These are phyloP conservation scores for Dipodascopsis tothii DNA, from an alignment of 805 yeast species.

Conservation along the genomic window DNA sequence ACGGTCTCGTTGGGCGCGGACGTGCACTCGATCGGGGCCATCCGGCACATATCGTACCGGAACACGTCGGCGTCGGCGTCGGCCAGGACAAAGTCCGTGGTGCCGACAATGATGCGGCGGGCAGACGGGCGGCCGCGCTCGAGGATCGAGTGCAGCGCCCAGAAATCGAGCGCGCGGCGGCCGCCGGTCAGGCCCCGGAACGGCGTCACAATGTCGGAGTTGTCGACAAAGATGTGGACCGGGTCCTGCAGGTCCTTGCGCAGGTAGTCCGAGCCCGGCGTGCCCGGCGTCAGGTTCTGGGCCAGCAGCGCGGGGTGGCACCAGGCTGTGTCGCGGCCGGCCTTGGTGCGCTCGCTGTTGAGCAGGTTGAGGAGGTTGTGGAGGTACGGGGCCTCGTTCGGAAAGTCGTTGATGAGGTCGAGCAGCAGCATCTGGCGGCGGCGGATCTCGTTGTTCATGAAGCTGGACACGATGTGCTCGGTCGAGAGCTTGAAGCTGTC, in stretches of 20 bases:
- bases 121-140: constrained; percentile 1
- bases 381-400: background rate
- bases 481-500: too few relatives aligned
- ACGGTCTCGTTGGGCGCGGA: background rate
- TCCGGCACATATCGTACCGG: background rate
- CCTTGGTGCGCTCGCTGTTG: background rate
- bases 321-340: background rate
- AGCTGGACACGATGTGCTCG: too few relatives aligned
- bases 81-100: background rate
- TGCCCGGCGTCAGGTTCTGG: background rate
- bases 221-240: background rate
- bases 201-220: background rate
- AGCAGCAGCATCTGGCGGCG: background rate
- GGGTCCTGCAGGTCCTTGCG: background rate
- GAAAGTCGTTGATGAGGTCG: background rate
- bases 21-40: background rate
- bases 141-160: background rate
- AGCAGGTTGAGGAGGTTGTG: background rate
- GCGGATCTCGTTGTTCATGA: too few relatives aligned
- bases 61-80: background rate
- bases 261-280: background rate
- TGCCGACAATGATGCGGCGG: background rate
- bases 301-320: background rate
- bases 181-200: background rate
- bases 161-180: background rate